A percentile compares a stretch with the other conserved stretches of the same genome.
Evolutionary conservation across 306 rosid genomes (phyloP).

Genomic region (Quillaja saponaria): DNA sequence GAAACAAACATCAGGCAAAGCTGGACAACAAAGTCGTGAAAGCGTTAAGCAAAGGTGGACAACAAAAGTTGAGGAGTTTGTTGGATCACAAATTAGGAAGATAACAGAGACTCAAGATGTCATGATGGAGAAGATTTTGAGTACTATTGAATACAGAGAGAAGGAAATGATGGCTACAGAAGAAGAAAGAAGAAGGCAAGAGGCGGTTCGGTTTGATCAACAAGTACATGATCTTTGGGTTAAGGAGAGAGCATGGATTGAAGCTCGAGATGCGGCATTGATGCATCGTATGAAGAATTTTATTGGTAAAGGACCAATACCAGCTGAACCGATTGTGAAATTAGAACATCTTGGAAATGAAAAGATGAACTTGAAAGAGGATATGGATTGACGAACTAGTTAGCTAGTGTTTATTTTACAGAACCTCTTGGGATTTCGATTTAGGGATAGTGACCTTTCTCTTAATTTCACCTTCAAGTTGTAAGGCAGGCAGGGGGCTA

Average conservation of each 20-base stretch:
- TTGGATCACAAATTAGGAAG: conserved; percentile 60
- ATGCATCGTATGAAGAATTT: conserved; percentile 52
- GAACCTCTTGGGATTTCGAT: conserved; percentile 49
- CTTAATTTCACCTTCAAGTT: conserved; percentile 40
- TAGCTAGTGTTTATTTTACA: too few relatives aligned
- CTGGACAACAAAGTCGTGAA: conserved; percentile 3
- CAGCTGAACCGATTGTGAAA: conserved; percentile 17
- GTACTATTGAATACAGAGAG: conserved; percentile 55
- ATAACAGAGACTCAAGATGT: conserved; percentile 66
- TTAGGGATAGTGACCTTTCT: conserved; percentile 50
- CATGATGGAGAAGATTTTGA: conserved; percentile 67
- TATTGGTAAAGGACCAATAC: conserved; percentile 27
- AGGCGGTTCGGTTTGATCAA: conserved; percentile 48
- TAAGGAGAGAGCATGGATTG: conserved; percentile 71
- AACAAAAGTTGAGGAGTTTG: conserved; percentile 53
- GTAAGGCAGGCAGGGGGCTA: conserved; percentile 27
- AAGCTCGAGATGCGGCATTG: conserved; percentile 62
- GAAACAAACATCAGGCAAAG: conserved; percentile 40
- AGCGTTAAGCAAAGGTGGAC: conserved; percentile 51
- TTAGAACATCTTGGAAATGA: too few relatives aligned
- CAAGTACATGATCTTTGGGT: conserved; percentile 60
- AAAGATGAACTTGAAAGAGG: too few relatives aligned
- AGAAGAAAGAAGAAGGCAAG: conserved; percentile 63
- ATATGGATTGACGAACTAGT: too few relatives aligned
- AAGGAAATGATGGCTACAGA: conserved; percentile 51